Evolutionary conservation across 2,329 filamentous ascomycete genomes (phyloP), one percentile per base, ranked within the genome.

Genomic region (Paraconiothyrium brasiliense): DNA sequence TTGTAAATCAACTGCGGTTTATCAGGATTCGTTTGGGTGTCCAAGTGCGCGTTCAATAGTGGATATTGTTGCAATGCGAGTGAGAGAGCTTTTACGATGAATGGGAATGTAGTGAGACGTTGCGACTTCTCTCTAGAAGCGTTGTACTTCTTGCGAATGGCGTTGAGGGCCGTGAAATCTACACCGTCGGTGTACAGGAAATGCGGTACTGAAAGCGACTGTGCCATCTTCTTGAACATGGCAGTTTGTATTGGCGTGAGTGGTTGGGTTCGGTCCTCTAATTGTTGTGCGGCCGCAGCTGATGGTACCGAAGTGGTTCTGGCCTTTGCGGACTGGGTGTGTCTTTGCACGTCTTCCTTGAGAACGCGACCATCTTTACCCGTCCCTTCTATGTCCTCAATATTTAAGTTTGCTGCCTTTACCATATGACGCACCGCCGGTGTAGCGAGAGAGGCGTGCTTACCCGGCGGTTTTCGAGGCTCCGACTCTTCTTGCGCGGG

Each of bases 191-290:
- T 91, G 81, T 97, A 99, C 63, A 98, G 87, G 81, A 99, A 97
- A 80, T 98, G 95, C 0, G 95, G 95, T 71, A 97, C 98, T 54
- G 81, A 87, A 65, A 99, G 86, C 2, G 94, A 97, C 61, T 89
- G 89, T 14, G 94, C 97, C 95, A 99, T 99, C 62, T 89, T 87
- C 82, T 96, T 97, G 88, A 97, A 98, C 95, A 99, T 99, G 75
- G 93, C 91, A 41, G 87, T 85, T 81, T 98, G 94, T 14, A 92
- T 91, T 41, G 89, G 90, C 13, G 92, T 92, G 63, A 99, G 83
- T 60, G 87, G 83, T 35, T 90, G 84, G 1, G 84, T 79, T 9
- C 89, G 91, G 79, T 98, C 95, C 57, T 84, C 81, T 14, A 78
- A 68, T 37, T 79, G 73, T 47, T 67, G 59, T 35, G 65, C 59